Base-by-base conservation (phyloP, 139 green algal genomes). In the Tetradesmus lagerheimii region DNA sequence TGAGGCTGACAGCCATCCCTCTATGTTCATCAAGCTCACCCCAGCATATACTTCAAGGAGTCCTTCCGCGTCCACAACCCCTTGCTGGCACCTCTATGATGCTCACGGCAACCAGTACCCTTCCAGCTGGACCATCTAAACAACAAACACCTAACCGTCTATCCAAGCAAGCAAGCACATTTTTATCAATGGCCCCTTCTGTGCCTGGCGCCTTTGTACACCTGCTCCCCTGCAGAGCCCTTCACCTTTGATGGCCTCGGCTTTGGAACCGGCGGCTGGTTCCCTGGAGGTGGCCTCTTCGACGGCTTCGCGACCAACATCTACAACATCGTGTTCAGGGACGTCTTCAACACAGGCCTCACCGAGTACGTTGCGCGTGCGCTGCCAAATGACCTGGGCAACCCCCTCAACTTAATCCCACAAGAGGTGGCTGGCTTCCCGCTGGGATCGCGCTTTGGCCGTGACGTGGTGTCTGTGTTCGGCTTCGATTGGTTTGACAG, bases 211-310 rank as follows among this genome's bases (percentile, higher is more conserved):
- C 4, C 47, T 62, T 2, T 20, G 20, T 62, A 16, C 2, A 16
- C 8, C 8, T 75, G 27, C 25, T 9, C 29, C 64, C 67, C 34
- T 45, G 80, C 81, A 87, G 81, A 39, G 16, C 81, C 81, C 20
- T 87, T 87, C 87, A 90, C 87, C 20, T 77, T 86, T 47, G 87
- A 90, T 67, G 87, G 87, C 35, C 86, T 85, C 47, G 53, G 50
- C 50, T 86, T 90, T 67, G 87, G 87, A 4, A 57, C 75, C 23
- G 87, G 77, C 34, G 87, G 87, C 77, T 20, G 38, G 9, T 45
- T 45, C 25, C 87, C 87, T n/a, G 80, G 62, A 29, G 57, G 57
- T 2, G 53, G 53, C 34, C 67, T 37, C 12, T 80, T 86, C 38
- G 53, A 86, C 29, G 64, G 64, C 50, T 90, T 86, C 47, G 76